Evolutionary conservation across 306 rosid genomes (phyloP).

Genomic region (Pterocarpus santalinus): DNA sequence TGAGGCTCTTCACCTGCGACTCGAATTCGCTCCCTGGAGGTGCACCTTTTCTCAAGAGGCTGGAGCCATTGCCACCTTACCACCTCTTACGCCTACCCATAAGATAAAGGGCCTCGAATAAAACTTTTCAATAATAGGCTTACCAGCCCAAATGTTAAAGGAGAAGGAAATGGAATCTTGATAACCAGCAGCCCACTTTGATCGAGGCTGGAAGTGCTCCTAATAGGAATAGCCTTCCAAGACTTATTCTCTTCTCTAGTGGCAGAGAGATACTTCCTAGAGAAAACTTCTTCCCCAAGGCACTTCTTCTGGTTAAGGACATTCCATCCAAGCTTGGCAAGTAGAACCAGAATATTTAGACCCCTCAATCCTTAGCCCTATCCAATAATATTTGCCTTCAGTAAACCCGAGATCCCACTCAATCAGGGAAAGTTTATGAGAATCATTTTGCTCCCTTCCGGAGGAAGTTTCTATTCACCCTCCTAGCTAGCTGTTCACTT

Average conservation of each 20-base stretch:
- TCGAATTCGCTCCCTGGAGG: too few species aligned
- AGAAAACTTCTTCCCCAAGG: constrained; percentile 40
- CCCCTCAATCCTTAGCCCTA: constrained; percentile 16
- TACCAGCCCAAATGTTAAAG: neutral
- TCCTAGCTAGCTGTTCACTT: constrained; percentile 19
- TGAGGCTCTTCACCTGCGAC: too few species aligned
- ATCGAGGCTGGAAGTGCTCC: neutral
- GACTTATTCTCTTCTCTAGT: neutral
- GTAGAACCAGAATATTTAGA: neutral
- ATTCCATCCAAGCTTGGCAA: constrained; percentile 29
- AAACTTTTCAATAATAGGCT: neutral
- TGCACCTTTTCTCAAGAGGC: too few species aligned
- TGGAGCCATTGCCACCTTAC: too few species aligned
- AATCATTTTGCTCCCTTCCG: constrained; percentile 41
- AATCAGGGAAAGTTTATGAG: constrained; percentile 24
- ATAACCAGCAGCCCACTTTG: constrained; percentile 10
- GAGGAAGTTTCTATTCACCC: constrained; percentile 43
- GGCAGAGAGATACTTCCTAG: neutral
- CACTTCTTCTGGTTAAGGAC: constrained; percentile 20
- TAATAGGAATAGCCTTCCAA: neutral
- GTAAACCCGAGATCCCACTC: neutral
- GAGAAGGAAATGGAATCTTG: neutral
- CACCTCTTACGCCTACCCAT: neutral
- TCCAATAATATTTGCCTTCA: neutral
- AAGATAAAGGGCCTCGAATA: neutral